Percentiles rank a stretch among this genome's conserved stretches.
Evolutionary conservation across 805 yeast genomes (phyloP).

Genomic region (Jamesozyma rosinii): DNA sequence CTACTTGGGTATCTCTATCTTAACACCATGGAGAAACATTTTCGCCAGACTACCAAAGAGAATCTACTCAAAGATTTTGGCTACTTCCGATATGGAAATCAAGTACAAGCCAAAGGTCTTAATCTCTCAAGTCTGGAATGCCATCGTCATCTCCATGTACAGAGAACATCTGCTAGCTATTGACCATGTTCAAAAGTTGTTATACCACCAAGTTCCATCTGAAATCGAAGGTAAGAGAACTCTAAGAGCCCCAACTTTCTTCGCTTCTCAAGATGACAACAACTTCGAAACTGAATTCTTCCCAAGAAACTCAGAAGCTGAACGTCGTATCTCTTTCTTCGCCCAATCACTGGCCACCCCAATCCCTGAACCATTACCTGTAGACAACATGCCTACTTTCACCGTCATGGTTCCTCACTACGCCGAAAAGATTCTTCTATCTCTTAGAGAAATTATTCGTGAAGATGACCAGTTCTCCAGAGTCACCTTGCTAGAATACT

Average conservation of each 20-base stretch:
- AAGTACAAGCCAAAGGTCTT: conserved; percentile 97
- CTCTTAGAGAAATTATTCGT: conserved; percentile 91
- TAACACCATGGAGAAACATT: conserved; percentile 99
- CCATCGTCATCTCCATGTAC: conserved; percentile 97
- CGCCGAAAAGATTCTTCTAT: conserved; percentile 83
- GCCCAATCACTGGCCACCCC: conserved; percentile 99
- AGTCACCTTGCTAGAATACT: conserved; percentile 85
- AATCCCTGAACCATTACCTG: conserved; percentile 97
- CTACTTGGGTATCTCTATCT: conserved; percentile 95
- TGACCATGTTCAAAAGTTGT: conserved; percentile 94
- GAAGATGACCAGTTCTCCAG: conserved; percentile 96
- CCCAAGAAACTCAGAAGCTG: conserved; percentile 96
- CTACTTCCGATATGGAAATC: conserved; percentile 98
- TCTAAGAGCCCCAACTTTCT: conserved; percentile 96
- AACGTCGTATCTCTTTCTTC: conserved; percentile 97
- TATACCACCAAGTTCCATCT: conserved; percentile 97
- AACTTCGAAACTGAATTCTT: conserved; percentile 93
- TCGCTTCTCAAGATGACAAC: conserved; percentile 92
- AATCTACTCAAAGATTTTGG: conserved; percentile 93
- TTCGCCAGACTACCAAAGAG: conserved; percentile 97
- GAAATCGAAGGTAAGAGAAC: conserved; percentile 98
- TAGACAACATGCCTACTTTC: conserved; percentile 98
- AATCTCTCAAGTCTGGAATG: conserved; percentile 98
- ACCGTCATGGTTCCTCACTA: conserved; percentile 95
- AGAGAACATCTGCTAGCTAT: conserved; percentile 97